Conservation (phyloP, 2,329 filamentous ascomycete genomes). For the Cercospora canescens region DNA sequence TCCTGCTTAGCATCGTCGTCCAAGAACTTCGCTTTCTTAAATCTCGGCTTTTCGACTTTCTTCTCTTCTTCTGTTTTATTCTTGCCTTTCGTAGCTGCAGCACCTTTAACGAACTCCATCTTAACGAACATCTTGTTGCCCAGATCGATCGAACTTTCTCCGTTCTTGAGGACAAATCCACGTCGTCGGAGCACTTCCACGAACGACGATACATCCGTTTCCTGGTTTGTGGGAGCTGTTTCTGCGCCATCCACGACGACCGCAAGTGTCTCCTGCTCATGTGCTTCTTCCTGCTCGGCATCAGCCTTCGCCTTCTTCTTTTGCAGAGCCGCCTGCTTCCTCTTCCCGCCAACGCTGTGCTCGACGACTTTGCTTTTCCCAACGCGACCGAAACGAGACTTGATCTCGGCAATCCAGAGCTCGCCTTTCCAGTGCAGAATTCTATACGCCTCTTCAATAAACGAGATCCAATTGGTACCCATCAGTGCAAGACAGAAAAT, state of each 20-base stretch:
- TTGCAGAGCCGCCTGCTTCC: constrained; percentile 44
- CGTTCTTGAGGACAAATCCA: constrained; percentile 77
- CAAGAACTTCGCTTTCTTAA: constrained; percentile 57
- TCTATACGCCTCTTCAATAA: constrained; percentile 93
- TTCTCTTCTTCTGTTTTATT: constrained; percentile 49
- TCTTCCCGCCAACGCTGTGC: constrained; percentile 70
- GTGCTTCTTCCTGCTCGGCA: constrained; percentile 53
- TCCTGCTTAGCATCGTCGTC: constrained; percentile 58
- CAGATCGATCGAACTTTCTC: constrained; percentile 68
- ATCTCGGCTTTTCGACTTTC: constrained; percentile 37
- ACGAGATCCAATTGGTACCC: constrained; percentile 98
- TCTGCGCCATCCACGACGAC: constrained; percentile 67
- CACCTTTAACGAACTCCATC: constrained; percentile 91
- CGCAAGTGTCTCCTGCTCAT: constrained; percentile 61
- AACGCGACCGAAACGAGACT: constrained; percentile 77
- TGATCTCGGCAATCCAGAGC: constrained; percentile 96
- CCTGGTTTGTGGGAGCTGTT: constrained; percentile 54
- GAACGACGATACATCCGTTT: constrained; percentile 86
- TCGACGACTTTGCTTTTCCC: constrained; percentile 54
- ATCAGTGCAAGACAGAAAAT: constrained; percentile 97
- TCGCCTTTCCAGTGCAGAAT: constrained; percentile 92
- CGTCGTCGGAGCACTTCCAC: constrained; percentile 77
- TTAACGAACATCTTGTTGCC: constrained; percentile 98
- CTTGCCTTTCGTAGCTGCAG: constrained; percentile 73
- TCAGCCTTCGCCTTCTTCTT: constrained; percentile 46